Evolutionary conservation across 257 asterid species (phyloP), one percentile per base, ranked within the genome.

Genomic region (Henckelia pumila): DNA sequence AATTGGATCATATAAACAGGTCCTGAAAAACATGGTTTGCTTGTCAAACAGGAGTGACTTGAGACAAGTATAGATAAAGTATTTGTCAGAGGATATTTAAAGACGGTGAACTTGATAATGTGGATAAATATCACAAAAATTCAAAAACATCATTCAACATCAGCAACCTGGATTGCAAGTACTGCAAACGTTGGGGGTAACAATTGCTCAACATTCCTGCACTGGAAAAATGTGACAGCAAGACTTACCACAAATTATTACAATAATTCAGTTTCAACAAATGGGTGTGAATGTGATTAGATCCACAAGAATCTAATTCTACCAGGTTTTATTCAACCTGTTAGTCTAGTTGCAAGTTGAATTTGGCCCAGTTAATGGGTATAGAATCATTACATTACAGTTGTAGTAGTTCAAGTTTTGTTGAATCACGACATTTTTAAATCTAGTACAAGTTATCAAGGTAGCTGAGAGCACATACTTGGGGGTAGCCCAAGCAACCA

Each of bases 401-500:
- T 25, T 25, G 4, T 29, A 29, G 50, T 26, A 7, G 16, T 49
- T 63, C 55, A 58, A 68, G 53, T 52, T 25, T 10, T 35, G 29
- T 35, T 25, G 20, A 71, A 59, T 58, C 32, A 72, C 22, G 49
- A 59, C 32, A 35, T 50, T 19, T 6, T 59, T 14, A 2, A 11
- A 59, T 28, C 28, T 25, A 8, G n/a, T 64, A 4, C 17, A 49
- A n/a, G 32, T 53, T 17, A 14, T n/a, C 22, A 56, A 69, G 59
- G 50, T 63, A 72, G 35, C 26, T 20, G 59, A 69, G 73, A 79
- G 57, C 66, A 75, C 94, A 67, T 82, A 93, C 99, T 30, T 80
- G 92, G 68, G 99, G 99, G 76, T 33, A 93, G 71, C 97, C 96
- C 85, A 81, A 84, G 89, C 99, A 93, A 32, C 98, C 99, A 67